Evolutionary conservation across 495 filamentous ascomycete genomes (phyloP).

Genomic region (Tuber calosporum): DNA sequence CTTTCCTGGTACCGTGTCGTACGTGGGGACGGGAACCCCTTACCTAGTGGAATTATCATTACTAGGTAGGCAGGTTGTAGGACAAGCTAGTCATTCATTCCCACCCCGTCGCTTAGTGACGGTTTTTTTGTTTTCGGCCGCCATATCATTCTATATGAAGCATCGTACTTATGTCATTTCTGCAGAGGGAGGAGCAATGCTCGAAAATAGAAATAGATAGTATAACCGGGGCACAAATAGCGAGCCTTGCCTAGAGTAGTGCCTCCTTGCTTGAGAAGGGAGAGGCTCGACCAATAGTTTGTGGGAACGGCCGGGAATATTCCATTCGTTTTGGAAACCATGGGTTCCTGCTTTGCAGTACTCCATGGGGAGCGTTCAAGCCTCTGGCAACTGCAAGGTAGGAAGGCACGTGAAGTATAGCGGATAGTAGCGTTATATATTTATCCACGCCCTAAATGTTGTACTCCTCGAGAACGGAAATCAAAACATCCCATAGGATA

Average conservation of each 20-base stretch:
- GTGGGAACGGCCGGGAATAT: not conserved
- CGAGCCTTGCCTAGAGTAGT: not conserved
- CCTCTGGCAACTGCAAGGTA: not conserved
- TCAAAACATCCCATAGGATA: not conserved
- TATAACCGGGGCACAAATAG: not conserved
- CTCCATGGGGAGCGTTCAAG: not conserved
- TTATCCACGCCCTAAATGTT: not conserved
- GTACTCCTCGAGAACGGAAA: not conserved
- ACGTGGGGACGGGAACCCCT: not conserved
- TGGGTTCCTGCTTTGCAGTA: not conserved
- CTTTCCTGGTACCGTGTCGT: not conserved
- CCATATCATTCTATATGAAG: not conserved
- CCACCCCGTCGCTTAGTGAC: not conserved
- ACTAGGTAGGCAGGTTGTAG: not conserved
- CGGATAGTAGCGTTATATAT: not conserved
- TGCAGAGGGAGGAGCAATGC: not conserved
- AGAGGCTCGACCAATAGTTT: not conserved
- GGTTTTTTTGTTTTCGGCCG: not conserved
- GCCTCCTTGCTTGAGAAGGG: not conserved
- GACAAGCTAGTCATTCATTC: not conserved
- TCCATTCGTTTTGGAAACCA: not conserved
- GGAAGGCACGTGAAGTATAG: not conserved
- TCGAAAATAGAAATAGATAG: not conserved
- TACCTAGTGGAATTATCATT: not conserved
- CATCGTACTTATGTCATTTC: not conserved